Base-by-base conservation (phyloP, 1,284 basidiomycete species). In the Microstroma glucosiphilum region DNA sequence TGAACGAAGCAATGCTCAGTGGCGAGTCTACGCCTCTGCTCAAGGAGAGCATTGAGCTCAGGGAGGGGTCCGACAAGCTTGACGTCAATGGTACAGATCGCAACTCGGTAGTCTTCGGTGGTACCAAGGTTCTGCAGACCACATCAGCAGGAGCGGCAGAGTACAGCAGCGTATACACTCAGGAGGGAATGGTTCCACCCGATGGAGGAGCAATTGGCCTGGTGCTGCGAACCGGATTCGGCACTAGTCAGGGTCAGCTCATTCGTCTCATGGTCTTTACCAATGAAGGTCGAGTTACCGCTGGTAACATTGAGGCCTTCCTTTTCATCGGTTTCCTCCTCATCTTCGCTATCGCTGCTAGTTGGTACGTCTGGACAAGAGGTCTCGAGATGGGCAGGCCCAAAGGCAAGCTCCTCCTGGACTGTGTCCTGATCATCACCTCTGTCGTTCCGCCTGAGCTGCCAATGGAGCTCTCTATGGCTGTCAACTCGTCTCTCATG, bases 401-500 rank as follows among this genome's bases (percentile, higher is more conserved):
- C 40, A 79, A 79, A 60, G 76, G 76, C 58, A 79, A 79, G 67
- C 69, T 79, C 12, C 61, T 79, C 54, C 70, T 79, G 19, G 73
- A 79, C 62, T 79, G 77, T 40, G 68, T 79, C 7, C 62, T 79
- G 30, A 79, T 79, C 69, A 78, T 79, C 67, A 79, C 77, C 17
- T 79, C 76, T 25, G 77, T 79, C 58, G 77, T 79, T 0, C 77
- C 77, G 13, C 76, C 76, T 17, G 77, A 79, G 63, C 64, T 79
- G 59, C 77, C 77, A 2, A 79, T 79, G 77, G 77, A 79, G 69
- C 69, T 79, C 26, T 74, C 71, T 15, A 78, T 79, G 77, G 74
- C 76, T 6, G 77, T 79, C 63, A 79, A 79, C 54, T 72, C 77
- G 19, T 78, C 77, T 42, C 65, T 79, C 42, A 91, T 96, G 48